Base-by-base conservation (phyloP, 2,329 filamentous ascomycete genomes). In the Oidium heveae region DNA sequence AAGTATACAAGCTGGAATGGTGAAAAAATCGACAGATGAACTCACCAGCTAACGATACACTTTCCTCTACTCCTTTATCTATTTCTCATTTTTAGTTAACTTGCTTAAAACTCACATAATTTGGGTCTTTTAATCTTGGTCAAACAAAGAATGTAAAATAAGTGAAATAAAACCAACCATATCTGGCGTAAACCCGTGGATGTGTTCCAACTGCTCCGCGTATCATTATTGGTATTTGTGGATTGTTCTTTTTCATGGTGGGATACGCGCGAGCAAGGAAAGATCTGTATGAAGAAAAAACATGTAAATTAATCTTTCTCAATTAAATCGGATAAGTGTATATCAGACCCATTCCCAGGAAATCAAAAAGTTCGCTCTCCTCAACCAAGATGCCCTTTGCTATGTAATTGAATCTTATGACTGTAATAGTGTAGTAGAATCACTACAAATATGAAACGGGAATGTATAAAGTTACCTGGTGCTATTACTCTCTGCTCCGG, bases 161-260 rank as follows among this genome's bases (percentile, higher is more conserved):
- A 24, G 20, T 24, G 54, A n/a, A 32, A 46, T 16, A 49, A 34
- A 41, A 67, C 79, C 64, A 69, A 94, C 86, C 89, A 67, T 93
- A 98, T 80, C 91, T 77, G 62, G 89, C 88, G 69, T 83, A 96
- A 59, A 98, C 79, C 68, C 79, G 83, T 59, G 91, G 89, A 67
- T 84, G 72, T 55, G 85, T 86, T 65, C 85, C 86, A 62, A 78
- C 72, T 54, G 89, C 91, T 74, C 96, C 91, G 66, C 91, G 85
- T 65, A 98, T 80, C 74, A 98, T 74, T 70, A 98, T 96, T 55
- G 91, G 91, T 52, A 77, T 88, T 69, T 84, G 74, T 56, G 91
- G 91, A 73, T 98, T 98, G 76, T 89, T 85, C 75, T 94, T 93
- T 80, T 98, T 98, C 89, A 98, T 96, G 57, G 85, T 91, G 50